Conservation (phyloP, 225 moss, liverwort and hornwort species). For the Bryoerythrophyllum caledonicum region DNA sequence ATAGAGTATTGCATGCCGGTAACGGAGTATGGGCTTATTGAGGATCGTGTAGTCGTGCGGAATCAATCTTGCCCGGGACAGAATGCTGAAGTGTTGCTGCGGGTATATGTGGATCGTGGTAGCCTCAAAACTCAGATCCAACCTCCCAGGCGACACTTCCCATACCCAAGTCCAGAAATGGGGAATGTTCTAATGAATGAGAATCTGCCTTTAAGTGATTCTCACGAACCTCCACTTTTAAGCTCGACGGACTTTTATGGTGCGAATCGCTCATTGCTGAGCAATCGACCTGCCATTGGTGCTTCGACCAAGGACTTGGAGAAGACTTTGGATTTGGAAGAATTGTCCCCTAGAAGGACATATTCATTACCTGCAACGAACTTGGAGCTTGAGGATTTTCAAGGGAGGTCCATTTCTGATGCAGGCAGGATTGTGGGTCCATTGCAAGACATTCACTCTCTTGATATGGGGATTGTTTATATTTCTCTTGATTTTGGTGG, state of each 20-base stretch:
- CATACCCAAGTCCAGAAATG: constrained; percentile 30
- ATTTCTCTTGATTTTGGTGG: constrained; percentile 47
- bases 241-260: constrained; percentile 21
- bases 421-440: constrained; percentile 33
- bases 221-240: constrained; percentile 15
- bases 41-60: constrained; percentile 70
- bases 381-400: constrained; percentile 34
- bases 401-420: constrained; percentile 27
- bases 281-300: constrained; percentile 25
- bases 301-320: constrained; percentile 36
- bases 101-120: constrained; percentile 76
- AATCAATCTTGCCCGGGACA: constrained; percentile 80
- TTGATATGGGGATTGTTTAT: constrained; percentile 77
- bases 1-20: constrained; percentile 78
- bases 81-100: constrained; percentile 69
- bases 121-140: constrained; percentile 54
- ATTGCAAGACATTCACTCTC: constrained; percentile 53
- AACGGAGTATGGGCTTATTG: constrained; percentile 74
- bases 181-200: constrained; percentile 17
- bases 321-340: constrained; percentile 48
- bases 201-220: constrained; percentile 24
- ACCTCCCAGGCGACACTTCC: constrained; percentile 44
- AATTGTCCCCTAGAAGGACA: constrained; percentile 48
- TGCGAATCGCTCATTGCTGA: constrained; percentile 29
- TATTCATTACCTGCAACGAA: constrained; percentile 39